These are phyloP conservation scores for Suillus subluteus DNA, from an alignment of 768 basidiomycete genomes.

Conservation along the genomic window DNA sequence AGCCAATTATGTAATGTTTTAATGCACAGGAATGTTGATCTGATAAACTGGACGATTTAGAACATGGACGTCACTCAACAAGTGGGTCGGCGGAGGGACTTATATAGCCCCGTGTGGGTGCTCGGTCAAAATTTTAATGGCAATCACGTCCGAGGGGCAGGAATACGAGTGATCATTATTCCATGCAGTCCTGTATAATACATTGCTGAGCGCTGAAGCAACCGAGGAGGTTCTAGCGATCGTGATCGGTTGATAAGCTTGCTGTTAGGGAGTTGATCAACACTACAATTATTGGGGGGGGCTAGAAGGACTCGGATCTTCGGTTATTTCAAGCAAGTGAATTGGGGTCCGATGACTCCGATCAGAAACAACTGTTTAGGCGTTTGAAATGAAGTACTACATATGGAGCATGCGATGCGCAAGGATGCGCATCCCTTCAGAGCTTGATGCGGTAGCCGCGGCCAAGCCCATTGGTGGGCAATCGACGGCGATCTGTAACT, in stretches of 20 bases:
- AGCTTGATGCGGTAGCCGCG: neutral
- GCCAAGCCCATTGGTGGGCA: neutral
- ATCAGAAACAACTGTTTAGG: neutral
- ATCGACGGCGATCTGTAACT: neutral
- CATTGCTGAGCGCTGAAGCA: neutral
- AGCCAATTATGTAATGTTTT: neutral
- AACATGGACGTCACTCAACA: neutral
- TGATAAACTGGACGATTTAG: neutral
- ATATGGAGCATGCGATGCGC: neutral
- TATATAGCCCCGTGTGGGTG: neutral
- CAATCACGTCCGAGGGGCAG: neutral
- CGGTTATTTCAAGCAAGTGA: neutral
- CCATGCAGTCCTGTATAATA: neutral
- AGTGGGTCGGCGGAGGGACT: neutral
- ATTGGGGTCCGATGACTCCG: neutral
- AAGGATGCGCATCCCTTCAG: neutral
- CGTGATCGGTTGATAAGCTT: neutral
- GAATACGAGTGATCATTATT: neutral
- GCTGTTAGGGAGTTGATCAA: neutral
- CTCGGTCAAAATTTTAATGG: no score
- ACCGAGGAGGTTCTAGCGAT: neutral
- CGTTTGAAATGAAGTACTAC: neutral
- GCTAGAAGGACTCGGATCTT: slow-evolving; percentile 1
- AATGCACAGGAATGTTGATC: neutral
- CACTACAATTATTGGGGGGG: neutral